A percentile compares a stretch with the other conserved stretches of the same genome.
phyloP scores from a whole-genome alignment of 257 asterid species.

The Salvia splendens region DNA sequence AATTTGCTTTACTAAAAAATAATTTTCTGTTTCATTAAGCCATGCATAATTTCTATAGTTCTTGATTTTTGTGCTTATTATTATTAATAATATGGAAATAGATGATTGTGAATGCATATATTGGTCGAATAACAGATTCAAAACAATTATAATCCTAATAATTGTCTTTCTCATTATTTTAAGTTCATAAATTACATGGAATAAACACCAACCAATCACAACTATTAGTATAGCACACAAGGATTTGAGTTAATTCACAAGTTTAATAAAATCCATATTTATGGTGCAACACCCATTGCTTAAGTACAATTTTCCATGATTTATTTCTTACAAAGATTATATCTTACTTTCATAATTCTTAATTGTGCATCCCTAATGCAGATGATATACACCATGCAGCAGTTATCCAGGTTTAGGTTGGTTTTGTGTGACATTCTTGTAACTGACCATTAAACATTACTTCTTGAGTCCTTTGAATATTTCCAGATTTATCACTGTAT shows the following conservation, averaged over 20 bases:
- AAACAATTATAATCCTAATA: not conserved
- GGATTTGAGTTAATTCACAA: not conserved
- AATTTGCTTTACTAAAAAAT: too few relatives aligned
- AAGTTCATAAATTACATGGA: conserved; percentile 14
- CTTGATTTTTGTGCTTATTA: conserved; percentile 7
- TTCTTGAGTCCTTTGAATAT: conserved; percentile 3
- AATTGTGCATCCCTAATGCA: too few relatives aligned
- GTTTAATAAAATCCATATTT: too few relatives aligned
- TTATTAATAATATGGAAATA: not conserved
- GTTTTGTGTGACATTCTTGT: conserved; percentile 11
- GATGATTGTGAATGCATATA: not conserved
- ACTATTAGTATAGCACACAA: not conserved
- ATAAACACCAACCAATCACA: not conserved
- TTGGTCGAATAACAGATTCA: not conserved
- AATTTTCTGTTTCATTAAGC: too few relatives aligned
- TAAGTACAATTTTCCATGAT: too few relatives aligned
- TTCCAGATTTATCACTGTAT: not conserved
- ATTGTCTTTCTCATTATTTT: not conserved
- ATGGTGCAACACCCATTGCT: too few relatives aligned
- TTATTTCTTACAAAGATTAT: too few relatives aligned
- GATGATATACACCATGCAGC: too few relatives aligned
- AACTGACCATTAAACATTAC: not conserved
- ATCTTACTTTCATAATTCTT: too few relatives aligned
- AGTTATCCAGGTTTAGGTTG: too few relatives aligned
- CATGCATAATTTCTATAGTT: conserved; percentile 1